phyloP scores from a whole-genome alignment of 225 moss, liverwort and hornwort genomes.

The Rhytidiadelphus loreus region DNA sequence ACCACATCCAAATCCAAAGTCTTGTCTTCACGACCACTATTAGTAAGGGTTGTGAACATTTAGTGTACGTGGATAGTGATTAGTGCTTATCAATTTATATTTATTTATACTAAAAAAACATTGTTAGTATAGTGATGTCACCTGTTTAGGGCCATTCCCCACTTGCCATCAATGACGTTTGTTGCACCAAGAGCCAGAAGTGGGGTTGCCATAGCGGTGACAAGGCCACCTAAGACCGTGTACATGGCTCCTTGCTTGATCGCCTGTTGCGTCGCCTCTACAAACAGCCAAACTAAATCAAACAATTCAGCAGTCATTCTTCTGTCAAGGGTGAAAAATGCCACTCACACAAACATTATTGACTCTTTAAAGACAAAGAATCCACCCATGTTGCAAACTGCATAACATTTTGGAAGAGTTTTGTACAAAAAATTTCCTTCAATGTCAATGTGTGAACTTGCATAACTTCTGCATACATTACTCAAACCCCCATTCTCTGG shows the following conservation, averaged over 20 bases:
- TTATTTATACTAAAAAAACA: background rate
- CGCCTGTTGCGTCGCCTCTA: slow-evolving; percentile 66
- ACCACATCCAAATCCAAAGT: background rate
- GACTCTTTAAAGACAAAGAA: background rate
- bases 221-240: slow-evolving; percentile 72
- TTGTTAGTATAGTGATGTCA: background rate
- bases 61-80: background rate
- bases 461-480: background rate
- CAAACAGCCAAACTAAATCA: background rate
- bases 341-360: background rate
- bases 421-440: background rate
- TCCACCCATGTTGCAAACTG: background rate
- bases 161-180: slow-evolving; percentile 81
- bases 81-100: background rate
- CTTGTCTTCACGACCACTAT: background rate
- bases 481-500: background rate
- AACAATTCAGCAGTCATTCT: background rate
- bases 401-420: background rate
- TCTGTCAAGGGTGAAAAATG: no score
- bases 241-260: slow-evolving; percentile 83
- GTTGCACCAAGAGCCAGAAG: slow-evolving; percentile 67
- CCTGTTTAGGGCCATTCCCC: slow-evolving; percentile 89
- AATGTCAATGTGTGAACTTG: background rate
- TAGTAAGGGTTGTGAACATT: background rate
- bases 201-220: slow-evolving; percentile 67